Evolutionary conservation across 2,329 filamentous ascomycete genomes (phyloP).

Genomic region (Arachnomyces sp.): DNA sequence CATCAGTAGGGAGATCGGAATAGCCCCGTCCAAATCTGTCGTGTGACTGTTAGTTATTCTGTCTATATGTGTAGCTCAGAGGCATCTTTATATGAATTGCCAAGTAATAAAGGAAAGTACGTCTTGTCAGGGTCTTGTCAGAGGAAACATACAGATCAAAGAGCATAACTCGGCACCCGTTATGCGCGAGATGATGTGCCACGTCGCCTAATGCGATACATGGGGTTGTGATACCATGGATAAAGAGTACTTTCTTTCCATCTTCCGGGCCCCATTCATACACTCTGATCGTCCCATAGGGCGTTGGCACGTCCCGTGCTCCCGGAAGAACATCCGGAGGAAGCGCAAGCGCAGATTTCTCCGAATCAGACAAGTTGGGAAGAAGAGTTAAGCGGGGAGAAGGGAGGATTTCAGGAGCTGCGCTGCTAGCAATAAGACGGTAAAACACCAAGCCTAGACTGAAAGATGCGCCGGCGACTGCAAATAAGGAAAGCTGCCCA

Average conservation of each 20-base stretch:
- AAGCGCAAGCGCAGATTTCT: conserved; percentile 47
- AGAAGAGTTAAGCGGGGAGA: conserved; percentile 31
- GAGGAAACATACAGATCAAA: conserved; percentile 51
- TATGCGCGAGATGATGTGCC: conserved; percentile 54
- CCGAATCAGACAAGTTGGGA: conserved; percentile 25
- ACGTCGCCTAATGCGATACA: conserved; percentile 60
- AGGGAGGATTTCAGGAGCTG: conserved; percentile 16
- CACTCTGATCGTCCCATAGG: conserved; percentile 61
- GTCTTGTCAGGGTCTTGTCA: neutral
- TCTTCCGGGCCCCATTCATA: conserved; percentile 72
- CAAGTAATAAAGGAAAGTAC: neutral
- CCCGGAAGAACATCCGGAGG: conserved; percentile 55
- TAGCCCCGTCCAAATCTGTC: conserved; percentile 60
- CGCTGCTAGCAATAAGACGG: conserved; percentile 16
- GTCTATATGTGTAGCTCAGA: too few relatives aligned
- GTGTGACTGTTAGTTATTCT: neutral
- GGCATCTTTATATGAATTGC: too few relatives aligned
- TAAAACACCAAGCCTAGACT: conserved; percentile 25
- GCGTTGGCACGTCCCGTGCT: conserved; percentile 4
- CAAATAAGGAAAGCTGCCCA: conserved; percentile 25
- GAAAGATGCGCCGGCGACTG: conserved; percentile 28
- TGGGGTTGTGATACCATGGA: conserved; percentile 78
- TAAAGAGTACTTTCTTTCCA: conserved; percentile 62
- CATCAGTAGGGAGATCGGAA: conserved; percentile 57
- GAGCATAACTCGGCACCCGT: conserved; percentile 68